These are phyloP conservation scores for Trametes elegans DNA, from an alignment of 768 basidiomycete species.

Conservation along the genomic window DNA sequence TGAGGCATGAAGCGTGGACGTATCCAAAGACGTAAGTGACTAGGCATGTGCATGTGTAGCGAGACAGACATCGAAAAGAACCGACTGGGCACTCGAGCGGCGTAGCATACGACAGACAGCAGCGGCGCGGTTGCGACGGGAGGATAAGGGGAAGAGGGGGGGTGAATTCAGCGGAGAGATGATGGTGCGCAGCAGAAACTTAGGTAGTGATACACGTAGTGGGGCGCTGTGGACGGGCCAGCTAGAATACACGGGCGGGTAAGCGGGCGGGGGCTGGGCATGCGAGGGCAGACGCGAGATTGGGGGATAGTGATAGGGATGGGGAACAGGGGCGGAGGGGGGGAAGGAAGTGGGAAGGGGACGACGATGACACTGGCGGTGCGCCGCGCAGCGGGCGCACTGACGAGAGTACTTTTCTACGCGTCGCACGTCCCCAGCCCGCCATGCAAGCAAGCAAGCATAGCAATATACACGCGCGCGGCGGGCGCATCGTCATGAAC, in stretches of 20 bases:
- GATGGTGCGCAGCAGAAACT: background rate
- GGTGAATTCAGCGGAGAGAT: background rate
- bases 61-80: no score
- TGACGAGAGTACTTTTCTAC: constrained; percentile 12
- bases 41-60: background rate
- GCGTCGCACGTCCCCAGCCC: background rate
- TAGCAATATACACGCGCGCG: background rate
- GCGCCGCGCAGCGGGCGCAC: constrained; percentile 9
- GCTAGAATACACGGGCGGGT: constrained; percentile 16
- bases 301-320: background rate
- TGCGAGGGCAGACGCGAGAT: background rate
- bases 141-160: background rate
- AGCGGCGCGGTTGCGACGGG: background rate
- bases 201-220: constrained; percentile 19
- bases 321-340: background rate
- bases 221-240: background rate
- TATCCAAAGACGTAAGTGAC: no score
- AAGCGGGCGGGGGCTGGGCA: background rate
- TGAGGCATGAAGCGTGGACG: no score
- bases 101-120: no score
- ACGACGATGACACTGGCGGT: constrained; percentile 11
- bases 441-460: background rate
- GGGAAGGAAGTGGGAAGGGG: background rate
- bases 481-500: constrained; percentile 9
- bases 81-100: no score